A percentile compares a stretch with the other conserved stretches of the same genome.
Conservation (phyloP, 495 filamentous ascomycete species). For the Penicillium goetzii region DNA sequence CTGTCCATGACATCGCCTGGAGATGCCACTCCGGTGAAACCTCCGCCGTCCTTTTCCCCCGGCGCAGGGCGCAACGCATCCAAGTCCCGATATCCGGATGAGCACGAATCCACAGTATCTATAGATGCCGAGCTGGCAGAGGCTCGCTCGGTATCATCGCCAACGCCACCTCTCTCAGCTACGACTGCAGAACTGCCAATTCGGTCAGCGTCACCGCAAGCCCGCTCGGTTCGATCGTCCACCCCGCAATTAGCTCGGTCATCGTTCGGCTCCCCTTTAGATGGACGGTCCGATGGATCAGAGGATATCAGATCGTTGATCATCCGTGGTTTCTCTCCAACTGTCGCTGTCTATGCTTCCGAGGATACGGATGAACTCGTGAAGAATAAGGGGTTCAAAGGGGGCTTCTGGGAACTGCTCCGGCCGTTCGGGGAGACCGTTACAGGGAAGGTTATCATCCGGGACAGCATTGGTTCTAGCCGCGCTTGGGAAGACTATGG, state of each 20-base stretch:
- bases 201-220: constrained; percentile 55
- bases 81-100: constrained; percentile 51
- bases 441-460: constrained; percentile 82
- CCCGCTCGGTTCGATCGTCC: constrained; percentile 62
- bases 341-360: constrained; percentile 82
- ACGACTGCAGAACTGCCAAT: constrained; percentile 44
- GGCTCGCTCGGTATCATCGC: constrained; percentile 56
- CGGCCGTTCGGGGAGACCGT: constrained; percentile 91
- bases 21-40: constrained; percentile 64
- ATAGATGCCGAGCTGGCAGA: constrained; percentile 55
- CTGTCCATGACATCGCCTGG: constrained; percentile 64
- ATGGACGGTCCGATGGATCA: constrained; percentile 53
- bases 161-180: constrained; percentile 41
- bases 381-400: constrained; percentile 80
- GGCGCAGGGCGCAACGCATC: constrained; percentile 56
- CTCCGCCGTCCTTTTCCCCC: constrained; percentile 60
- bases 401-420: constrained; percentile 80
- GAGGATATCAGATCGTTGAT: constrained; percentile 75
- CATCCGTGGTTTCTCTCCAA: constrained; percentile 81
- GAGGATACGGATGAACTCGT: constrained; percentile 80
- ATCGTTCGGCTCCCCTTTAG: constrained; percentile 55
- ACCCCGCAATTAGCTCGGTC: constrained; percentile 61
- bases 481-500: constrained; percentile 87
- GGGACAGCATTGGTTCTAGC: constrained; percentile 85
- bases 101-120: constrained; percentile 45